phyloP scores from a whole-genome alignment of 306 rosid species.

The Rosa chinensis region DNA sequence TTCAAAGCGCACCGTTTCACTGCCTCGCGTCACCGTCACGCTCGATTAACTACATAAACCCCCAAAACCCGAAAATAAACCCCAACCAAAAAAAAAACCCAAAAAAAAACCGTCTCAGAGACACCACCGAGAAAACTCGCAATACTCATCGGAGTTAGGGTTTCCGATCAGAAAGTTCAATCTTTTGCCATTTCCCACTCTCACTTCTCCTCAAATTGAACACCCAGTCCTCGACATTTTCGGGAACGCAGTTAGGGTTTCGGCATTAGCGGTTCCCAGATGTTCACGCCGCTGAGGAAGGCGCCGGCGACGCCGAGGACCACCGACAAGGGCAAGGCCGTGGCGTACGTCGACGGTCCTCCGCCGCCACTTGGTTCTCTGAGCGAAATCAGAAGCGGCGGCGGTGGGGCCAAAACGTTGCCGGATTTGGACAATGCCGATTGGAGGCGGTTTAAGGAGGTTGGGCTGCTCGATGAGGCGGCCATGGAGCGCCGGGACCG shows the following conservation, averaged over 20 bases:
- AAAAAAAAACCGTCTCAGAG: neutral
- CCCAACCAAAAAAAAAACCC: neutral
- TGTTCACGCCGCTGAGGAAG: constrained; percentile 73
- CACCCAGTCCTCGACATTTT: neutral
- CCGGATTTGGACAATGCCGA: constrained; percentile 52
- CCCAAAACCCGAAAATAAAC: neutral
- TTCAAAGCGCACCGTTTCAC: neutral
- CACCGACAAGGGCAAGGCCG: constrained; percentile 52
- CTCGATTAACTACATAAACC: neutral
- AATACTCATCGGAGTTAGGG: neutral
- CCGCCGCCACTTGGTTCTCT: constrained; percentile 82
- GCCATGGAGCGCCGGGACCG: constrained; percentile 70
- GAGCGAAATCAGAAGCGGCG: constrained; percentile 23
- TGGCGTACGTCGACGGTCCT: constrained; percentile 41
- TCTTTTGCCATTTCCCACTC: neutral
- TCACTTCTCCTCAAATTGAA: no score
- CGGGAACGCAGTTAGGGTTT: constrained; percentile 8
- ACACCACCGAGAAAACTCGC: neutral
- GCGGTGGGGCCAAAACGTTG: constrained; percentile 1
- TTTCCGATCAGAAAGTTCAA: neutral
- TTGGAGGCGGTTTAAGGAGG: constrained; percentile 76
- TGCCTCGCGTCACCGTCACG: neutral
- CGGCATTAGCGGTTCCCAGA: neutral
- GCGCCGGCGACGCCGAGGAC: constrained; percentile 41
- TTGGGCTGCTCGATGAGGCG: constrained; percentile 69